Evolutionary conservation across 225 moss, liverwort and hornwort species (phyloP), one percentile per base, ranked within the genome.

Genomic region (Lunularia cruciata): DNA sequence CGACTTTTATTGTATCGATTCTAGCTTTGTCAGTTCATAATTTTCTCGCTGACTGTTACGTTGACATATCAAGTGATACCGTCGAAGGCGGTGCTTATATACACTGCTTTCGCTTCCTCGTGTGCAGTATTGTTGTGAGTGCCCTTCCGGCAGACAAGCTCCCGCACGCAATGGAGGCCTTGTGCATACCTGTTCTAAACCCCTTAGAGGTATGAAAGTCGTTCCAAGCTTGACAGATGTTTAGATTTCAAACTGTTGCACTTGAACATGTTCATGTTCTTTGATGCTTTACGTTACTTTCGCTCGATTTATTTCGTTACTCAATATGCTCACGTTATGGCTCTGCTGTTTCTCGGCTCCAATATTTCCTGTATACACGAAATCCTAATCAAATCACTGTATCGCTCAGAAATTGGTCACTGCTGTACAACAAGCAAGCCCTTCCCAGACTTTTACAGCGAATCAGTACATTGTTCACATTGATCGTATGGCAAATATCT

Each of bases 401-500:
- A n/a, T n/a, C n/a, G n/a, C n/a, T n/a, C n/a, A 98, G 96, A 79
- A 88, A 89, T 70, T 98, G 57, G 85, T 91, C 12, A 70, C 87
- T 43, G 83, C 83, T 57, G 92, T 90, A 49, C 92, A 98, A 69
- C 85, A 89, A 79, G 76, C 81, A 71, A 90, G 90, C 42, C 78
- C 92, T 55, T 64, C 90, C 56, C 85, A 89, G 60, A 84, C 73
- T 56, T 84, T 92, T 64, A 55, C 89, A 62, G 68, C 92, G 37
- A 89, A 79, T 39, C 92, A 90, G 65, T 98, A 98, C 64, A 83
- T 89, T 60, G 72, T 89, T 53, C 88, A 92, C 65, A 85, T 98
- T 68, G 96, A 98, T 84, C 90, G 92, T 23, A 85, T 93, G 69
- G 81, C 90, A 51, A 89, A 91, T 77, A 89, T 98, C 52, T 93